Evolutionary conservation across 441 rosid species (phyloP).

Genomic region (Pelargonium australe): DNA sequence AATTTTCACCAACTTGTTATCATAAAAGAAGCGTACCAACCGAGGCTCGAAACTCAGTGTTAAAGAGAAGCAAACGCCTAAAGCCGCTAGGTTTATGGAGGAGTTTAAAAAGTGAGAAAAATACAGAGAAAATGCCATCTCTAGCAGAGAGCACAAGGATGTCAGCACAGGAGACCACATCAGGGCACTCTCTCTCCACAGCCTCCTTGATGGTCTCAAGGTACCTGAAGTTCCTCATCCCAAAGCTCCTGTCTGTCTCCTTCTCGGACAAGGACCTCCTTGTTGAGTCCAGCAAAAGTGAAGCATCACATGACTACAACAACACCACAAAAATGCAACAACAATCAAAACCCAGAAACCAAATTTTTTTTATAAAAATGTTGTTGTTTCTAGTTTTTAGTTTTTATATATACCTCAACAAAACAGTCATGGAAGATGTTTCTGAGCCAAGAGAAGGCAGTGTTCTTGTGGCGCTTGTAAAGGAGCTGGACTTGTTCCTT

Average conservation of each 20-base stretch:
- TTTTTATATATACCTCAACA: conserved; percentile 48
- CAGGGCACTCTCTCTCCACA: conserved; percentile 89
- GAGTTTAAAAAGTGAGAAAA: background rate
- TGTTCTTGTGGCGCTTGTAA: conserved; percentile 98
- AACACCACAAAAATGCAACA: conserved; percentile 3
- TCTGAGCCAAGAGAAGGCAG: conserved; percentile 97
- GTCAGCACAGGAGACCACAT: conserved; percentile 86
- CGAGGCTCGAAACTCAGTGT: no score
- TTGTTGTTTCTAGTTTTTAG: no score
- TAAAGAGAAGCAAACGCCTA: no score
- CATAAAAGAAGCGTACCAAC: no score
- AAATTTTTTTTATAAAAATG: background rate
- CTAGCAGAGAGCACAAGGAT: conserved; percentile 82
- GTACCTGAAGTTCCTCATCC: conserved; percentile 89
- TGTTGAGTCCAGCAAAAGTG: conserved; percentile 88
- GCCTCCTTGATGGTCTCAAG: conserved; percentile 84
- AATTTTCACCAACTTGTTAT: background rate
- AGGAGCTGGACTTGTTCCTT: conserved; percentile 84
- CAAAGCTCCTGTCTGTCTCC: conserved; percentile 94
- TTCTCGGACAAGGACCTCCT: conserved; percentile 91
- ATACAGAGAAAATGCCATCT: conserved; percentile 78
- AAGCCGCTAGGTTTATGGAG: no score
- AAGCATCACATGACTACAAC: conserved; percentile 86
- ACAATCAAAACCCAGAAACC: background rate
- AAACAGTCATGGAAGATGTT: conserved; percentile 99